Conservation (phyloP, 306 rosid genomes). For the Notholithocarpus densiflorus region DNA sequence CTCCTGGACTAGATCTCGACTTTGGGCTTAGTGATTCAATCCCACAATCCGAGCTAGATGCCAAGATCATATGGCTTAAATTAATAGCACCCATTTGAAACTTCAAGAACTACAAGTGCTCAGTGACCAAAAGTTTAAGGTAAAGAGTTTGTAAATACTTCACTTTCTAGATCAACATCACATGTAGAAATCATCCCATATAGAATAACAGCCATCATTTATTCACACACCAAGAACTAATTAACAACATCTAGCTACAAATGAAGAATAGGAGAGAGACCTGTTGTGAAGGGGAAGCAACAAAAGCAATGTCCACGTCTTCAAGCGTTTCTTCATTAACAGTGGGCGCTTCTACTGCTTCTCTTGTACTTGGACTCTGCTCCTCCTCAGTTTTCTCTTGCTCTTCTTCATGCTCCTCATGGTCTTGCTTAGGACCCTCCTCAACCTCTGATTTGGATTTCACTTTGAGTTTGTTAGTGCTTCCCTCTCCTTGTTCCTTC, state of each 20-base stretch:
- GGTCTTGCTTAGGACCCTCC: background rate
- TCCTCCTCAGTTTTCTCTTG: background rate
- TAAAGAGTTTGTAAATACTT: background rate
- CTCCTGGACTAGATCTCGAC: too few species aligned
- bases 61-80: too few species aligned
- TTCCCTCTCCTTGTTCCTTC: too few species aligned
- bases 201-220: background rate
- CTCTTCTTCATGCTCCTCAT: background rate
- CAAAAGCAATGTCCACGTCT: background rate
- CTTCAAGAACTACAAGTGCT: too few species aligned
- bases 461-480: background rate
- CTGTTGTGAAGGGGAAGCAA: background rate
- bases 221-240: background rate
- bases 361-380: background rate
- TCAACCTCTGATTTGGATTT: background rate
- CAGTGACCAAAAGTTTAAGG: background rate
- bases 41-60: too few species aligned
- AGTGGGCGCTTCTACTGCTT: background rate
- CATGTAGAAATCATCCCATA: background rate
- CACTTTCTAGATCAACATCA: background rate
- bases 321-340: background rate
- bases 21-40: too few species aligned
- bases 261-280: background rate
- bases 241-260: background rate
- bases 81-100: too few species aligned